Conservation (phyloP, 164 flowering plant species). For the Aristolochia fimbriata region DNA sequence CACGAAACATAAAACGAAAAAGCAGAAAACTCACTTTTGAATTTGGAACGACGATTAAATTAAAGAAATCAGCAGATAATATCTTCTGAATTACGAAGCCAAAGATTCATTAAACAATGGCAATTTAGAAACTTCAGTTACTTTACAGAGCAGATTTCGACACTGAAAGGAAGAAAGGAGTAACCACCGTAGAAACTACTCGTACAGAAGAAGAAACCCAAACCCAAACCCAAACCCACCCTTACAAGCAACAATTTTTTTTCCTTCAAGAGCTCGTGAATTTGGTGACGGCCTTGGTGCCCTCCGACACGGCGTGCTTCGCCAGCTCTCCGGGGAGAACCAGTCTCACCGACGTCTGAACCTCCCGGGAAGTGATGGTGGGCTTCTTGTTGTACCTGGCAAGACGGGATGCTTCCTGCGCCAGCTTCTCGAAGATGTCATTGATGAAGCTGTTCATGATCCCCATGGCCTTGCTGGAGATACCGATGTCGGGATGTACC, state of each 20-base stretch:
- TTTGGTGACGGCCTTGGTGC: slow-evolving; percentile 15
- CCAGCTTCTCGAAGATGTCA: slow-evolving; percentile 18
- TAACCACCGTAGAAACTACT: not conserved
- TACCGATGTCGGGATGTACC: slow-evolving; percentile 16
- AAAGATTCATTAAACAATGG: not conserved
- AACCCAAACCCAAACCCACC: not conserved
- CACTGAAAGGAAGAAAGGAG: not conserved
- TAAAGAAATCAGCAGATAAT: too few species aligned
- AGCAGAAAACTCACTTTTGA: too few species aligned
- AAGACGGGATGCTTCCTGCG: slow-evolving; percentile 13
- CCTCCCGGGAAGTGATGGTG: slow-evolving; percentile 16
- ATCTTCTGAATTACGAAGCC: not conserved
- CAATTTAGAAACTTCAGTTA: not conserved
- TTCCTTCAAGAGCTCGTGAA: slow-evolving; percentile 13
- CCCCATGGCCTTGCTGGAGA: slow-evolving; percentile 20
- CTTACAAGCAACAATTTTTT: not conserved
- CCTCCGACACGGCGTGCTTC: slow-evolving; percentile 16
- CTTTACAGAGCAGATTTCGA: not conserved
- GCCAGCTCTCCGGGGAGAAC: slow-evolving; percentile 15
- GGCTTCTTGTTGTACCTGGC: slow-evolving; percentile 19
- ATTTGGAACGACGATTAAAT: too few species aligned
- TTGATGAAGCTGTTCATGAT: slow-evolving; percentile 18
- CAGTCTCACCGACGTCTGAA: slow-evolving; percentile 12
- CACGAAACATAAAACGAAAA: too few species aligned
- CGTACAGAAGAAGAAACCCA: too few species aligned